phyloP scores from a whole-genome alignment of 495 filamentous ascomycete species.

The Penicillium turbatum region DNA sequence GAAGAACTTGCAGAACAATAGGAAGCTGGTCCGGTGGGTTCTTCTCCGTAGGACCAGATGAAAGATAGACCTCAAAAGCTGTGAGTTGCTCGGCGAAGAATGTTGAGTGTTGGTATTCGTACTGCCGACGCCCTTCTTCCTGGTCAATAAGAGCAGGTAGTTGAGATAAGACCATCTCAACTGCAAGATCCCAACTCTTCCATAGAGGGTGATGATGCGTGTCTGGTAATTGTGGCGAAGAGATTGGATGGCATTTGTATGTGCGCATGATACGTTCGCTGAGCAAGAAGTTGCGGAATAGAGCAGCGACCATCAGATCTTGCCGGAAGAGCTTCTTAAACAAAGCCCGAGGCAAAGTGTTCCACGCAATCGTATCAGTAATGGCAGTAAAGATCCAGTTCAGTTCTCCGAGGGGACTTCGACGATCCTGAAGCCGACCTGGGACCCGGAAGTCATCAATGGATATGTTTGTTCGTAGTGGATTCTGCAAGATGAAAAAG shows the following conservation, averaged over 20 bases:
- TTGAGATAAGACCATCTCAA: constrained; percentile 93
- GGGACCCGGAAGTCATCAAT: constrained; percentile 75
- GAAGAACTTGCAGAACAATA: constrained; percentile 90
- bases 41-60: constrained; percentile 75
- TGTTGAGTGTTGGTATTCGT: constrained; percentile 88
- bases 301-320: constrained; percentile 97
- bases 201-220: constrained; percentile 92
- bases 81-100: constrained; percentile 98
- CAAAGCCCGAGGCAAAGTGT: constrained; percentile 76
- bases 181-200: constrained; percentile 96
- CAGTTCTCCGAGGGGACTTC: constrained; percentile 90
- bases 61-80: constrained; percentile 96
- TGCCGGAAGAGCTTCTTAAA: constrained; percentile 97
- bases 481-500: constrained; percentile 92
- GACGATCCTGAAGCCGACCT: constrained; percentile 82
- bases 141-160: constrained; percentile 76
- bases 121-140: constrained; percentile 65
- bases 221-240: constrained; percentile 80
- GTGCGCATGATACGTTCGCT: constrained; percentile 93
- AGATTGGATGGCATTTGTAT: constrained; percentile 90
- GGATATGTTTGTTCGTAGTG: constrained; percentile 67
- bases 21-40: constrained; percentile 91
- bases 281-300: constrained; percentile 94
- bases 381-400: constrained; percentile 99
- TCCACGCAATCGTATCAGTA: constrained; percentile 99